Conservation (phyloP, 352 stramenopile species). For the Globisporangium rhizosaccharum region DNA sequence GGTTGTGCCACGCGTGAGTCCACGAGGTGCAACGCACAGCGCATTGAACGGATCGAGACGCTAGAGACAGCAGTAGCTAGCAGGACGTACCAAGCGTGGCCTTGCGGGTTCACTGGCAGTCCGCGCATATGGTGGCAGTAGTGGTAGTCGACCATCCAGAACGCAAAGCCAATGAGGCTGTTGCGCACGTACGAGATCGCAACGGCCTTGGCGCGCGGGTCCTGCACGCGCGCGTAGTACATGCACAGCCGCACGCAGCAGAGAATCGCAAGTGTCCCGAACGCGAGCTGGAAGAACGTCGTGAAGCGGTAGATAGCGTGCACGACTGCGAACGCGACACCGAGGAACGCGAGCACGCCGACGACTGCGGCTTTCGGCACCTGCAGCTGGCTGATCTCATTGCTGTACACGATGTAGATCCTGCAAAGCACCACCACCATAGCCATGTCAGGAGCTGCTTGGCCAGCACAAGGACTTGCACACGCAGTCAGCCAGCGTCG, state of each 20-base stretch:
- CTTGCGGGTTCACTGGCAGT: conserved; percentile 71
- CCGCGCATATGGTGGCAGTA: conserved; percentile 50
- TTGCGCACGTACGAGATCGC: conserved; percentile 57
- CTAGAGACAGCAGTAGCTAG: too few species aligned
- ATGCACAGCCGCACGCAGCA: conserved; percentile 44
- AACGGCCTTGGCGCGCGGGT: conserved; percentile 44
- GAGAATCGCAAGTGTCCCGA: conserved; percentile 46
- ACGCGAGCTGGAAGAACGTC: conserved; percentile 74
- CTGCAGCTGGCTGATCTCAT: conserved; percentile 49
- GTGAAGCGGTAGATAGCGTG: conserved; percentile 78
- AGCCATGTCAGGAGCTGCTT: not conserved
- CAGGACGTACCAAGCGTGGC: conserved; percentile 57
- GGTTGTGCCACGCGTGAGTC: not conserved
- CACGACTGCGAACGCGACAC: conserved; percentile 60
- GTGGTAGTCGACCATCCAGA: conserved; percentile 83
- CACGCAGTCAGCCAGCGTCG: not conserved
- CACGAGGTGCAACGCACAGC: not conserved
- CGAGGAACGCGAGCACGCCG: conserved; percentile 43
- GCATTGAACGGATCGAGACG: not conserved
- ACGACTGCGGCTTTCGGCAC: conserved; percentile 41
- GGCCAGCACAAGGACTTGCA: not conserved
- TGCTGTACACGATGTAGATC: conserved; percentile 83
- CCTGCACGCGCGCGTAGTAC: conserved; percentile 58
- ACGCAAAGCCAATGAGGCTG: conserved; percentile 55
- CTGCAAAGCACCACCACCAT: conserved; percentile 12